A percentile compares a stretch with the other conserved stretches of the same genome.
phyloP scores from a whole-genome alignment of 1,284 basidiomycete genomes.

The Ganoderma resinaceum region DNA sequence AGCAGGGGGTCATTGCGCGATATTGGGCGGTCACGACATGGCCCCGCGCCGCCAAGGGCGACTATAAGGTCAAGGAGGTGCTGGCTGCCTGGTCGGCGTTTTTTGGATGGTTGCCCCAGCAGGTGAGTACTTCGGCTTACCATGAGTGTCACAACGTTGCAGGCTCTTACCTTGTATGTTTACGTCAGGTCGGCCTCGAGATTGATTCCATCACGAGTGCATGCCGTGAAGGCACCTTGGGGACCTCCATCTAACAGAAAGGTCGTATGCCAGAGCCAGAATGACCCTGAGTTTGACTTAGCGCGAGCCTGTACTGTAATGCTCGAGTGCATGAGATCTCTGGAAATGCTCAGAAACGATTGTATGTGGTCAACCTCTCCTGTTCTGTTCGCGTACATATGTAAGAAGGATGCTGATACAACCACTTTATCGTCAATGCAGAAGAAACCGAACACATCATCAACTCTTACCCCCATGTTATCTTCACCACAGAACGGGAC shows the following conservation, averaged over 20 bases:
- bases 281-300: constrained; percentile 30
- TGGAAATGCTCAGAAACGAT: constrained; percentile 10
- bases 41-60: constrained; percentile 27
- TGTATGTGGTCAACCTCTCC: constrained; percentile 21
- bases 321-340: constrained; percentile 3
- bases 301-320: constrained; percentile 2
- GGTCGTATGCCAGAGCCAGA: constrained; percentile 23
- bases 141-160: neutral
- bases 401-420: constrained; percentile 8
- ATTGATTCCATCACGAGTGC: constrained; percentile 47
- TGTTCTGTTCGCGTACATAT: neutral
- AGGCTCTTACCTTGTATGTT: neutral
- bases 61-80: constrained; percentile 46
- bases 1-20: constrained; percentile 54
- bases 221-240: constrained; percentile 35
- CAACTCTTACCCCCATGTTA: constrained; percentile 11
- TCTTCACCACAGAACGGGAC: neutral
- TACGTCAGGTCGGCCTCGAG: constrained; percentile 43
- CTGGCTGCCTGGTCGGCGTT: constrained; percentile 61
- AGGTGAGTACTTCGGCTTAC: constrained; percentile 45
- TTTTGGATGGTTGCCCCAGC: constrained; percentile 52
- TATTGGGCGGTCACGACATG: constrained; percentile 52
- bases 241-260: constrained; percentile 12
- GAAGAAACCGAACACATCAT: constrained; percentile 8
- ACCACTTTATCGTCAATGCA: neutral